Evolutionary conservation across 352 stramenopile genomes (phyloP).

Genomic region (Globisporangium cederbergense): DNA sequence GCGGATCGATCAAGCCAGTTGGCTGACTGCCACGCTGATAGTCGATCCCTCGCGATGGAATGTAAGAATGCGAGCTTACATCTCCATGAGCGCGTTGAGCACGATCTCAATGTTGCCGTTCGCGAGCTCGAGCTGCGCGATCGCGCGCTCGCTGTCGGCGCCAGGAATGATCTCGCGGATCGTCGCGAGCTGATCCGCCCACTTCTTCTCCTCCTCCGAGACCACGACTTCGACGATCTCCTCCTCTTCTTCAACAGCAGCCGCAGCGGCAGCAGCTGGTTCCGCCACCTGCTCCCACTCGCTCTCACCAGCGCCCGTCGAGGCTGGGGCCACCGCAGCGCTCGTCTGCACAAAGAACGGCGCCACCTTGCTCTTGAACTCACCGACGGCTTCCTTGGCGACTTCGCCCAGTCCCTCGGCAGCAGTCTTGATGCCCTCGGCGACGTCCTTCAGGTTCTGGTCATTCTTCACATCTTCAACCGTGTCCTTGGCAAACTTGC

Average conservation of each 20-base stretch:
- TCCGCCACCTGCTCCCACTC: slow-evolving; percentile 60
- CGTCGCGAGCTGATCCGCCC: slow-evolving; percentile 56
- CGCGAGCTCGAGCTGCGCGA: slow-evolving; percentile 59
- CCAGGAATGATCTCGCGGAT: slow-evolving; percentile 71
- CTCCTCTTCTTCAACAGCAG: slow-evolving; percentile 22
- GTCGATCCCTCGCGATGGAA: neutral
- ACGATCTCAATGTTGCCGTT: slow-evolving; percentile 5
- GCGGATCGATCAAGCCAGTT: neutral
- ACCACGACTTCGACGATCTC: slow-evolving; percentile 27
- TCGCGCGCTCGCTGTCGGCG: slow-evolving; percentile 37
- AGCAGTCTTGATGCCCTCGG: slow-evolving; percentile 11
- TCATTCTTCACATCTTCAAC: slow-evolving; percentile 11
- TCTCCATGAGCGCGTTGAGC: slow-evolving; percentile 10
- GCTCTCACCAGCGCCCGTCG: slow-evolving; percentile 26
- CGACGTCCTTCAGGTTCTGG: slow-evolving; percentile 8
- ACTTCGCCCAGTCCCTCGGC: slow-evolving; percentile 10
- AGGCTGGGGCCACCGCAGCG: slow-evolving; percentile 10
- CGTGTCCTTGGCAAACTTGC: slow-evolving; percentile 14
- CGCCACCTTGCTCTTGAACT: slow-evolving; percentile 36
- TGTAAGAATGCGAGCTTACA: neutral
- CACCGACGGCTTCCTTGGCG: slow-evolving; percentile 14
- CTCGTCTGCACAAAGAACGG: slow-evolving; percentile 12
- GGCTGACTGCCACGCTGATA: too few relatives aligned
- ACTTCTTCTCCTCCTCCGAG: slow-evolving; percentile 71
- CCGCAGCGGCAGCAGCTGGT: slow-evolving; percentile 8